These are phyloP conservation scores for Elsinoe perseae DNA, from an alignment of 2,329 filamentous ascomycete species.

Conservation along the genomic window DNA sequence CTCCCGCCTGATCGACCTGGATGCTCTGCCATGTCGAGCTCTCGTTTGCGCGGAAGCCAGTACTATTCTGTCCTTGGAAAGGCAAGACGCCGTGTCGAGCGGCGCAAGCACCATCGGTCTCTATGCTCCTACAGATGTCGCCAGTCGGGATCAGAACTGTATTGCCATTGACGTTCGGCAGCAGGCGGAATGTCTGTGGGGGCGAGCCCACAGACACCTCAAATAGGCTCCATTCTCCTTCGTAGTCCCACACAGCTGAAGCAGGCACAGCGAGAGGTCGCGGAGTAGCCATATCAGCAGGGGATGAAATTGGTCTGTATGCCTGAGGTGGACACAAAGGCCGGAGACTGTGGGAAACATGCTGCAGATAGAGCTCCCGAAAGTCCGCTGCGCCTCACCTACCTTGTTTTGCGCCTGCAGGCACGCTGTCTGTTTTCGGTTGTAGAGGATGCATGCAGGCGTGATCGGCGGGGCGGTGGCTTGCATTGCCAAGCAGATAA, in stretches of 20 bases:
- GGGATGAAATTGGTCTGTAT: background rate
- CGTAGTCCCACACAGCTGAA: background rate
- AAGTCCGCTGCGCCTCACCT: background rate
- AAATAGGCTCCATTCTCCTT: background rate
- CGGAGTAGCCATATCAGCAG: background rate
- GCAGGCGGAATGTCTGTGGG: background rate
- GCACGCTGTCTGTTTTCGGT: background rate
- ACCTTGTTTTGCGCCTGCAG: background rate
- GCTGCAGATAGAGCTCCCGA: too few relatives aligned
- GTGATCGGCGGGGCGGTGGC: background rate
- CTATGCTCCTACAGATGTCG: background rate
- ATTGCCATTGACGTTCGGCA: background rate
- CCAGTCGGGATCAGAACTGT: background rate
- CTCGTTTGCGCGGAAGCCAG: background rate
- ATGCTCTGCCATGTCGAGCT: background rate
- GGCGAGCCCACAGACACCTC: background rate
- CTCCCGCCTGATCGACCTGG: background rate
- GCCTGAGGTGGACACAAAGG: background rate
- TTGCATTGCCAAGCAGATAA: background rate
- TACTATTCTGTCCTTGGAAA: background rate
- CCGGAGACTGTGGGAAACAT: too few relatives aligned
- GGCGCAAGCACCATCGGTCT: background rate
- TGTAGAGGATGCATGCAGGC: background rate
- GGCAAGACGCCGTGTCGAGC: background rate
- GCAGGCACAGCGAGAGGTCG: background rate